phyloP scores from a whole-genome alignment of 306 rosid species.

The Vigna hirtella region DNA sequence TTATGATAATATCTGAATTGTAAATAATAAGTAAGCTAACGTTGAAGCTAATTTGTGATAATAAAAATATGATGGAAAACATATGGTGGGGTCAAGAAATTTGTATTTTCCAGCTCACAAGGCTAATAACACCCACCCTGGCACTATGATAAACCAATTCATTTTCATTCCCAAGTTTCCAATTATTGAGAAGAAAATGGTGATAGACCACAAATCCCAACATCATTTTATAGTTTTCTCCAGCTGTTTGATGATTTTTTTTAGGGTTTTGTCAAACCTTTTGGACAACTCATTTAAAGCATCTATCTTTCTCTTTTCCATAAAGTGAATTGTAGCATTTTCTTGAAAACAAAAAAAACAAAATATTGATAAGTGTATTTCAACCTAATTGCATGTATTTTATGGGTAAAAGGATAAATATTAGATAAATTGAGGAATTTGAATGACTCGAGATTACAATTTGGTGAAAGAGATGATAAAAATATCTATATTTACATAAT shows the following conservation, averaged over 20 bases:
- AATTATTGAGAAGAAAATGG: conserved; percentile 29
- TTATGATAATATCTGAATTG: not conserved
- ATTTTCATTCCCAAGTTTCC: conserved; percentile 37
- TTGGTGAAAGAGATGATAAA: too few relatives aligned
- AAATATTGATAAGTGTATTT: not conserved
- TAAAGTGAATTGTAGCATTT: not conserved
- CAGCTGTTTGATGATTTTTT: conserved; percentile 3
- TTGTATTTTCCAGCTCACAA: conserved; percentile 57
- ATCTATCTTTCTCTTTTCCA: not conserved
- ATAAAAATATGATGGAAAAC: conserved; percentile 32
- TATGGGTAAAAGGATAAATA: too few relatives aligned
- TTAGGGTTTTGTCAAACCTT: not conserved
- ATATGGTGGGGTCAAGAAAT: conserved; percentile 58
- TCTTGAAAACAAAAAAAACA: not conserved
- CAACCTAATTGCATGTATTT: too few relatives aligned
- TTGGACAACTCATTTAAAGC: not conserved
- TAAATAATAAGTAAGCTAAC: not conserved
- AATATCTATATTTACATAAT: too few relatives aligned
- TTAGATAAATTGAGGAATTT: too few relatives aligned
- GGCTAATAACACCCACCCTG: conserved; percentile 26
- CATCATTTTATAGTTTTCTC: not conserved
- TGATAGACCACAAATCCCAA: not conserved
- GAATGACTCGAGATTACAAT: too few relatives aligned
- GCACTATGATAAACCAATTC: conserved; percentile 19
- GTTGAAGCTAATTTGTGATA: not conserved